Conservation (phyloP, 2,329 filamentous ascomycete genomes). For the Sordariomycetes sp. region DNA sequence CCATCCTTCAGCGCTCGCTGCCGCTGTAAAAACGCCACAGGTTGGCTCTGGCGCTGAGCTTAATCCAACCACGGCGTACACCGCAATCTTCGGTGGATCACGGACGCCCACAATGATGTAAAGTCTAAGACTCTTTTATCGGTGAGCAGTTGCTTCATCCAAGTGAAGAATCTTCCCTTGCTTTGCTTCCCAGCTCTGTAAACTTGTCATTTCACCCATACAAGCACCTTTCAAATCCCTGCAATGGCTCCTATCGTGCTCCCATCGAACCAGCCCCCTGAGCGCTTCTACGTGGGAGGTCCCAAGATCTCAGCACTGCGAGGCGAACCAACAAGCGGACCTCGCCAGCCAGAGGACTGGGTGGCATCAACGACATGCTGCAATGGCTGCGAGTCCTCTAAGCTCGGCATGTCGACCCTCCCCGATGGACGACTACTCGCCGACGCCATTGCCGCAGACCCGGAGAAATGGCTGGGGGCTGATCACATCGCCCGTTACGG, state of each 20-base stretch:
- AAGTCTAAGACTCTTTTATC: too few species aligned
- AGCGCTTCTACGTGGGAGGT: constrained; percentile 10
- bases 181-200: too few species aligned
- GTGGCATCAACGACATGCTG: constrained; percentile 11
- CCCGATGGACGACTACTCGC: constrained; percentile 8
- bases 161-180: too few species aligned
- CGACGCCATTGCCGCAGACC: constrained; percentile 8
- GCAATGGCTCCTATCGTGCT: constrained; percentile 10
- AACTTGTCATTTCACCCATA: too few species aligned
- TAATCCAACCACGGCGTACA: too few species aligned
- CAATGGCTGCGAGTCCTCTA: constrained; percentile 6
- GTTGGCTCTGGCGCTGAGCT: too few species aligned
- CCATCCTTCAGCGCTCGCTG: too few species aligned
- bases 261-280: constrained; percentile 8
- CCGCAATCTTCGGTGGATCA: too few species aligned
- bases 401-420: constrained; percentile 8
- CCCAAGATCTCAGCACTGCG: constrained; percentile 9
- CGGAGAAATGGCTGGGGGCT: constrained; percentile 10
- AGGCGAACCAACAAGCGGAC: constrained; percentile 1
- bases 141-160: too few species aligned
- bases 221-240: constrained; percentile 1
- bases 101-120: too few species aligned
- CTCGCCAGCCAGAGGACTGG: constrained; percentile 11
- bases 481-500: constrained; percentile 8
- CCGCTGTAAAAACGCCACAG: too few species aligned